These are phyloP conservation scores for Penicillium sp. DNA, from an alignment of 2,329 filamentous ascomycete genomes.

Conservation along the genomic window DNA sequence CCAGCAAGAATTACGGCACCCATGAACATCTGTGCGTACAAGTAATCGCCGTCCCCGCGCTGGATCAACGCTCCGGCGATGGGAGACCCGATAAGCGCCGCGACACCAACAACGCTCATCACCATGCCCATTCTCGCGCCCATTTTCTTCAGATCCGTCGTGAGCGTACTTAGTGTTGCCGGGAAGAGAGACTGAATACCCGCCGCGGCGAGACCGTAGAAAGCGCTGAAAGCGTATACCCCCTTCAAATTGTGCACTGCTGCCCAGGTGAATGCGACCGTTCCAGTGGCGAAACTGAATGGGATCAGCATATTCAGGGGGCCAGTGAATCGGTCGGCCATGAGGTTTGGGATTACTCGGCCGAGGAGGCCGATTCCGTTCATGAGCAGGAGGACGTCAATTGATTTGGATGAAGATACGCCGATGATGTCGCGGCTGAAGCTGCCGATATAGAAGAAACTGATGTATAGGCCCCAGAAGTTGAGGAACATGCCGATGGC, in stretches of 20 bases:
- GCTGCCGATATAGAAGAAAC: conserved; percentile 55
- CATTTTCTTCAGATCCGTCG: conserved; percentile 56
- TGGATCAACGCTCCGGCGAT: conserved; percentile 60
- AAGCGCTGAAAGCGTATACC: conserved; percentile 65
- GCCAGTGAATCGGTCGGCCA: conserved; percentile 63
- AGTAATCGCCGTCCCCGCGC: conserved; percentile 50
- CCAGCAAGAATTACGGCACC: conserved; percentile 52
- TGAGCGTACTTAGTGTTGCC: conserved; percentile 62
- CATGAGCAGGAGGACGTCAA: conserved; percentile 67
- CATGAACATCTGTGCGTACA: conserved; percentile 59
- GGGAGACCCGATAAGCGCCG: conserved; percentile 59
- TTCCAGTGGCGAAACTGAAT: conserved; percentile 46
- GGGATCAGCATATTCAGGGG: conserved; percentile 66
- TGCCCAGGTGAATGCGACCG: conserved; percentile 62
- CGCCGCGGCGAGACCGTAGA: conserved; percentile 69
- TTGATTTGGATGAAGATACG: conserved; percentile 51
- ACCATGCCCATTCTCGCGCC: conserved; percentile 64
- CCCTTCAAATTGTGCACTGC: conserved; percentile 55
- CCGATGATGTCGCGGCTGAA: conserved; percentile 47
- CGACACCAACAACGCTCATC: conserved; percentile 59
- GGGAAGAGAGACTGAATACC: conserved; percentile 71
- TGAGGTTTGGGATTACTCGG: conserved; percentile 61
- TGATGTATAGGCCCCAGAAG: conserved; percentile 61
- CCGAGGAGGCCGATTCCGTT: conserved; percentile 67
- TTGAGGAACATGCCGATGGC: conserved; percentile 50